These are phyloP conservation scores for Ceratocystis albifundus DNA, from an alignment of 2,329 filamentous ascomycete genomes.

Conservation along the genomic window DNA sequence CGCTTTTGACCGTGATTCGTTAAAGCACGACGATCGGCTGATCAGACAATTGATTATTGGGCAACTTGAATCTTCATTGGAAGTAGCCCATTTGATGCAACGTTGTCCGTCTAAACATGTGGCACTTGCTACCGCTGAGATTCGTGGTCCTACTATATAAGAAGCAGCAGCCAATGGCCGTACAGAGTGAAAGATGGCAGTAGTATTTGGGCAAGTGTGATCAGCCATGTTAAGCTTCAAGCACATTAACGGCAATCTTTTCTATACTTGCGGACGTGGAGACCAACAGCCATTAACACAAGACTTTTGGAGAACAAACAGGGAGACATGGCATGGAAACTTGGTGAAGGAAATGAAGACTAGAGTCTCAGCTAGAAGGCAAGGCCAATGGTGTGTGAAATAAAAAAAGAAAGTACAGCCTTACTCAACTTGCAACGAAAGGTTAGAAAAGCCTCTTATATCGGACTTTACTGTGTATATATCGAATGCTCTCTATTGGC, in stretches of 20 bases:
- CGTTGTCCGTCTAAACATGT: background rate
- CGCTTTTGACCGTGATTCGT: background rate
- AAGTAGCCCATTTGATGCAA: slow-evolving; percentile 2
- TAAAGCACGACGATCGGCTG: background rate
- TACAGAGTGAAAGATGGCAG: background rate
- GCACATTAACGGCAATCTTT: no score
- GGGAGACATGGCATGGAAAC: background rate
- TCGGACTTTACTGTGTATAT: no score
- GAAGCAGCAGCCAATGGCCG: background rate
- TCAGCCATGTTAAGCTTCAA: no score
- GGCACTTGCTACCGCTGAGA: slow-evolving; percentile 6
- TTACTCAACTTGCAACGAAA: background rate
- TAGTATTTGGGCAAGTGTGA: background rate
- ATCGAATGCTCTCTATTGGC: background rate
- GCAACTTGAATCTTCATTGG: background rate
- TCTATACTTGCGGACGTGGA: no score
- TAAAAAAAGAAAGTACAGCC: background rate
- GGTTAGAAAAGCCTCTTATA: no score
- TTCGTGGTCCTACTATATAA: background rate
- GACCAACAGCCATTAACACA: no score
- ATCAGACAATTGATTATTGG: slow-evolving; percentile 6
- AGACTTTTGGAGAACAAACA: background rate
- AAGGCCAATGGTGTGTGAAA: background rate
- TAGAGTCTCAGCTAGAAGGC: background rate
- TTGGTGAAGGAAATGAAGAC: background rate